Base-by-base conservation (phyloP, 306 rosid genomes). In the Cucumis cinereus region DNA sequence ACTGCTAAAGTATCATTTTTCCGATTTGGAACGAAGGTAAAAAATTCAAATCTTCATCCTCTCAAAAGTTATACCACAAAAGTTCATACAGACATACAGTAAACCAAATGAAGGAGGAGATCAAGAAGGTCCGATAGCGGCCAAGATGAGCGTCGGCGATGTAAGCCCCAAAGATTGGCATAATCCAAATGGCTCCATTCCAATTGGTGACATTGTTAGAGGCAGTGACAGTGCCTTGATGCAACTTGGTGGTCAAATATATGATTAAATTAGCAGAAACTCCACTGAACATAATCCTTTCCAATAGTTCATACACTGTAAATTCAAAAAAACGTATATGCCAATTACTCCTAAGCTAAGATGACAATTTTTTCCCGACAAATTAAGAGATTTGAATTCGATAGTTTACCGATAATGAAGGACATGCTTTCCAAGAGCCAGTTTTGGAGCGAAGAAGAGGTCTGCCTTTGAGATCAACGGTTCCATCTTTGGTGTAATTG, bases 91-190 rank as follows among this genome's bases (percentile, higher is more conserved):
- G 12, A 45, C 16, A 3, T 45, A 91, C 98, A 35, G 79, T 69
- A 22, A 93, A 86, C 75, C 91, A 88, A 54, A 91, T 54, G 19
- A 38, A 4, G 15, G 87, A 81, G 20, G 98, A 88, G 28, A 79
- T 36, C 54, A 87, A 59, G 61, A 91, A 93, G 3, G 98, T 93
- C 90, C 88, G 86, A 19, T 88, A 93, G 28, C 97, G 93, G 7
- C 96, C 97, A 4, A 45, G 16, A 45, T 45, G 52, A 45, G 16
- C 52, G 4, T 45, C 16, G 3, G 52, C 49, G 6, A 91, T 69
- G 7, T 87, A 93, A 24, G 98, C 97, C 0, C 98, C 97, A 80
- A 93, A 82, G 70, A 91, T 80, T 59, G 96, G 96, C 60, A 93
- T 91, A 3, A 91, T 83, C 92, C 96, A 91, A 63, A 83, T 78